A percentile compares a stretch with the other conserved stretches of the same genome.
Conservation (phyloP, 2,329 filamentous ascomycete genomes). For the Plectosphaerella cucumerina region DNA sequence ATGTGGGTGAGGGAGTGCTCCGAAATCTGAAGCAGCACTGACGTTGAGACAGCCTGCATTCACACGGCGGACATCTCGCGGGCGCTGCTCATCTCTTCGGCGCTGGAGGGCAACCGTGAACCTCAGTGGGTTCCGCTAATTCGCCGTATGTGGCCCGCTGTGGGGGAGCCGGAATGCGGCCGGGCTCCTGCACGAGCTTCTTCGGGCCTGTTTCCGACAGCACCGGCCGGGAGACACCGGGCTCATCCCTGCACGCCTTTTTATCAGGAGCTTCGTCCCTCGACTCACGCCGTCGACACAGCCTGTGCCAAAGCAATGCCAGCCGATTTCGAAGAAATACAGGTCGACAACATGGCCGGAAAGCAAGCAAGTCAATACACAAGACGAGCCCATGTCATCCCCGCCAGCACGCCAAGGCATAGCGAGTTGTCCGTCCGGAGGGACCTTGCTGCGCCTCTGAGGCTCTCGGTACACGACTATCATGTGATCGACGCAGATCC, state of each 20-base stretch:
- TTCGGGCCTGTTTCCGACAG: no score
- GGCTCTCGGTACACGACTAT: constrained; percentile 7
- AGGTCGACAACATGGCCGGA: background rate
- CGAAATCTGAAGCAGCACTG: background rate
- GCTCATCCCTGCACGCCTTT: no score
- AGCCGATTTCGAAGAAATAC: no score
- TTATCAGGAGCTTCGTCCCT: no score
- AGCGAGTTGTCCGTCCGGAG: background rate
- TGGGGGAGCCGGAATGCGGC: no score
- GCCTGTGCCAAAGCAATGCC: no score
- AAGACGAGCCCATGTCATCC: background rate
- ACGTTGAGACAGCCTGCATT: constrained; percentile 38
- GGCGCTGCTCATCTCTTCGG: constrained; percentile 2
- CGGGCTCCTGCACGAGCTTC: no score
- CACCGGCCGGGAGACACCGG: no score
- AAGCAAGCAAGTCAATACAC: constrained; percentile 1
- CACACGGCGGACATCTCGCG: constrained; percentile 3
- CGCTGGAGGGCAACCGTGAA: constrained; percentile 3
- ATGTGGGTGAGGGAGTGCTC: constrained; percentile 8
- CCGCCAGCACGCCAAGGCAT: constrained; percentile 1
- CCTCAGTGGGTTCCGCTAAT: constrained; percentile 4
- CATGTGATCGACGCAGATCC: background rate
- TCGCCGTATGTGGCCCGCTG: background rate
- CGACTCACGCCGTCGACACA: no score
- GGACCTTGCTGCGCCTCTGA: background rate